A percentile compares a stretch with the other conserved stretches of the same genome.
These are phyloP conservation scores for Pholiota molesta DNA, from an alignment of 768 basidiomycete species.

Conservation along the genomic window DNA sequence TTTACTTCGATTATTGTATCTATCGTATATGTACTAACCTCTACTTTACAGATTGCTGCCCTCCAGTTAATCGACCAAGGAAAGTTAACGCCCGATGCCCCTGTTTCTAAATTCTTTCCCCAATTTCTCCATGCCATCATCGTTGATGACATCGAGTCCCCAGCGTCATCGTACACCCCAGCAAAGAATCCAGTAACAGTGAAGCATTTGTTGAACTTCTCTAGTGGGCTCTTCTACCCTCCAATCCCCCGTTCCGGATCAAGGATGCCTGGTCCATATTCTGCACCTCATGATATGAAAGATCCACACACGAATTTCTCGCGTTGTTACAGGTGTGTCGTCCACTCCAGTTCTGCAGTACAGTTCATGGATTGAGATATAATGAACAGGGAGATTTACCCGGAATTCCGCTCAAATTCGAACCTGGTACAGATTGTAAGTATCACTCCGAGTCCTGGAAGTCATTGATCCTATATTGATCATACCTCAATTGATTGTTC, in stretches of 20 bases:
- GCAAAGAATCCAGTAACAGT: slow-evolving; percentile 24
- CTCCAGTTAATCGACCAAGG: slow-evolving; percentile 12
- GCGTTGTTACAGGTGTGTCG: slow-evolving; percentile 20
- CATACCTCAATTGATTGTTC: too few species aligned
- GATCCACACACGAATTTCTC: slow-evolving; percentile 23
- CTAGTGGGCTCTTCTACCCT: slow-evolving; percentile 31
- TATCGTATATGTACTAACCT: neutral
- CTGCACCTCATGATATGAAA: slow-evolving; percentile 17
- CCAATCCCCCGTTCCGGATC: neutral
- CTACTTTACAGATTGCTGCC: slow-evolving; percentile 4
- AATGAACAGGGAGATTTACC: slow-evolving; percentile 23
- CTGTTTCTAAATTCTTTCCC: slow-evolving; percentile 10
- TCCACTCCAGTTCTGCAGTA: neutral
- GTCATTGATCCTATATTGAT: too few species aligned
- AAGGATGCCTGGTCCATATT: slow-evolving; percentile 15
- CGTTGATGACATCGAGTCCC: neutral
- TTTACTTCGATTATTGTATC: neutral
- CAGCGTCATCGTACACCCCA: slow-evolving; percentile 8
- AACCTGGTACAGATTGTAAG: slow-evolving; percentile 33
- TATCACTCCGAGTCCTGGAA: neutral
- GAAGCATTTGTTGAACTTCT: slow-evolving; percentile 29
- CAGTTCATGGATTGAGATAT: neutral
- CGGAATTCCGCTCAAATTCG: slow-evolving; percentile 28
- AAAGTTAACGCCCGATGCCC: neutral
- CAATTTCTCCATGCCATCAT: slow-evolving; percentile 4